Evolutionary conservation across 345 rosid genomes (phyloP), one percentile per base, ranked within the genome.

Genomic region (Eucalyptus curtisii): DNA sequence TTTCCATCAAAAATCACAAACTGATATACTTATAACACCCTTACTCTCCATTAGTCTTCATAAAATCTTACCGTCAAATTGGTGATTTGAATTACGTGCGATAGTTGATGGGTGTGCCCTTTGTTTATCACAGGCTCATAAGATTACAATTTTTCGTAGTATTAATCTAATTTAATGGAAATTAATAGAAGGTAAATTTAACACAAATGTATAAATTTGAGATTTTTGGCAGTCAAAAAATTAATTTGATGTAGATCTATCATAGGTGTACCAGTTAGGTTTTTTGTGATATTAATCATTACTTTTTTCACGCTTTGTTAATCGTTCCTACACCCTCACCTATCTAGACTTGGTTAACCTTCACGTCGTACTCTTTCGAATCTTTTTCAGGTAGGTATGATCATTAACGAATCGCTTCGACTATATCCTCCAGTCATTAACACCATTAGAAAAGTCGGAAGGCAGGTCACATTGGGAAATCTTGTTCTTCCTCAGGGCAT

Each of bases 401-500:
- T 91, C 64, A 49, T 93, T 48, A 87, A 90, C 79, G 92, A 93
- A 53, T 49, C 92, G 27, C 79, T 91, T 33, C 37, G 93, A 55
- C 89, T 93, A 82, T 94, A 92, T 90, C 14, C 95, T 86, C 95
- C 95, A 0, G 53, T 50, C 30, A 9, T 6, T 49, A 14, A 1
- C 52, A 0, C 91, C 30, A 13, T 30, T 2, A 90, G 95, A 53
- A 86, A 87, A 71, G 86, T 61, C 5, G 40, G 15, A 10, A 90
- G 90, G 81, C 90, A 88, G 87, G 90, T 53, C 17, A 89, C 86
- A 87, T 30, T 91, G 89, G 96, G 91, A 66, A 87, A 90, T 50
- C 64, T 91, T 10, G 80, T 40, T 4, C 33, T 93, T 27, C 94
- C 94, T 14, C 90, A 76, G 5, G 86, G 87, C 55, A 82, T 90